Base-by-base conservation (phyloP, 1,284 basidiomycete species). In the Hypsizygus ulmarius region DNA sequence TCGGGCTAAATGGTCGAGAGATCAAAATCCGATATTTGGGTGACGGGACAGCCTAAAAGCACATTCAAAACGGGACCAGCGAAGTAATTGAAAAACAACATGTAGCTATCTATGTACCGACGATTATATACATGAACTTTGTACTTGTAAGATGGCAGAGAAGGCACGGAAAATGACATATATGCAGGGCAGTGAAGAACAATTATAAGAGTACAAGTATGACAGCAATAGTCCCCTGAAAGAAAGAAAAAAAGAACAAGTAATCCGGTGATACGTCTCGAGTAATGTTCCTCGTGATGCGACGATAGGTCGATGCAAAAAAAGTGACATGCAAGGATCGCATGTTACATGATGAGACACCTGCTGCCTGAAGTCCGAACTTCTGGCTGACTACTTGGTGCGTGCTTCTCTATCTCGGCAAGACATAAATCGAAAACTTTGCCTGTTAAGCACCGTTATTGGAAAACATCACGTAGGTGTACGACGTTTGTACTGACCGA, bases 351-450 rank as follows among this genome's bases (percentile, higher is more conserved):
- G 63, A 86, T 68, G 55, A 74, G 49, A 62, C 83, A 86, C 59
- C 64, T 71, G 58, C 67, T 15, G 10, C 12, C 28, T 70, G 14
- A n/a, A n/a, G 66, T 62, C 55, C 70, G 71, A 21, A 77, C 77
- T 54, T 74, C 77, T 16, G 70, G 57, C 62, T 78, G 74, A 58
- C 68, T 70, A 57, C 65, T 72, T 41, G 78, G 74, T 34, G 76
- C 71, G 50, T 74, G 71, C 58, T 83, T 83, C 72, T 90, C 87
- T 60, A 94, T 91, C 65, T 93, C 87, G 14, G 69, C 78, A 49
- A 93, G 79, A 63, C 90, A 87, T 30, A 84, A 73, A 57, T 93
- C 87, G 56, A 94, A 93, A 6, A 91, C 89, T 60, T 82, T 81
- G 64, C 73, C 87, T 90, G 59, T 27, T 8, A 29, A 41, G 28